Base-by-base conservation (phyloP, 2,329 filamentous ascomycete species). In the Fusarium luffae region DNA sequence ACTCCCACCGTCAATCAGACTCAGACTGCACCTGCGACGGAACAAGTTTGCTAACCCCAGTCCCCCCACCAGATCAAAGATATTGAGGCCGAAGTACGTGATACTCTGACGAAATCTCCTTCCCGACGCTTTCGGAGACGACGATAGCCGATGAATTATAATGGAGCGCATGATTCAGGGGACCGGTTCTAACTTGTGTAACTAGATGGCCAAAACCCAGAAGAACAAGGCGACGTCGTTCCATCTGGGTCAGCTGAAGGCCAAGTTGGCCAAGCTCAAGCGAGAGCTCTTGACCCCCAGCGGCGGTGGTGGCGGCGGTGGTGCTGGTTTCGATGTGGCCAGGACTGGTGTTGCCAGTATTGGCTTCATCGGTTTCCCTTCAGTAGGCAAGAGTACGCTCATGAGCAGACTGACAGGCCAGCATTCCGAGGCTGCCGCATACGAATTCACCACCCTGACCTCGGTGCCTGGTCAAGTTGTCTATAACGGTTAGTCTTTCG, bases 391-490 rank as follows among this genome's bases (percentile, higher is more conserved):
- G 84, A 97, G 93, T 87, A 99, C 96, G 52, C 86, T 99, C 76
- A 98, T 99, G 94, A 97, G 91, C 79, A 90, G 86, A 77, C 83
- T 99, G 79, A 99, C 96, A 44, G 96, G 96, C 54, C 95, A 98
- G 82, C 95, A 99, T 80, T 98, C 95, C 4, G 96, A 99, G 85
- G 95, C 90, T 59, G 96, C 96, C 19, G 96, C 95, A 54, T 99
- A 99, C 82, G 96, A 99, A 80, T 99, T 99, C 85, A 99, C 96
- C 71, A 99, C 96, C 57, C 86, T 99, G 80, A 99, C 96, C 37
- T 98, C 95, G 47, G 96, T 99, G 50, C 96, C 96, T 43, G 96
- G 96, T 56, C 96, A 98, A 84, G 94, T 99, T 67, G 84, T 92
- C 74, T 98, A 98, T 83, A 98, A 99, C 78, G 96, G 86, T 86